These are phyloP conservation scores for Carex littledalei DNA, from an alignment of 176 grass and related monocot genomes.

Conservation along the genomic window DNA sequence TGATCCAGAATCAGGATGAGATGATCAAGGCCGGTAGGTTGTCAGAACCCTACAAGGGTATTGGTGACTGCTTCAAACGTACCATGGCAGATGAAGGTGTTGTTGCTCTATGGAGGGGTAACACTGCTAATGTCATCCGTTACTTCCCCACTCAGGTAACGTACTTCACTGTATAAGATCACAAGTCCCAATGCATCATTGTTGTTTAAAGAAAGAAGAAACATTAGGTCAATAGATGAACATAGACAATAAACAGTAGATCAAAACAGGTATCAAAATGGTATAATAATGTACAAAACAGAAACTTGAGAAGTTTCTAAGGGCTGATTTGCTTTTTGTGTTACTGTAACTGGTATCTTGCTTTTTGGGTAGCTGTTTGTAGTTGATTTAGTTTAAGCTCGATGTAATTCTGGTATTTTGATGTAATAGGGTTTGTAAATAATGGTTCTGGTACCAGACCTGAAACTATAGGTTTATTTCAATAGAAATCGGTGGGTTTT, in stretches of 20 bases:
- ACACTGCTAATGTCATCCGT: slow-evolving; percentile 64
- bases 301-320: too few relatives aligned
- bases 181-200: too few relatives aligned
- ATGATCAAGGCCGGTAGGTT: slow-evolving; percentile 48
- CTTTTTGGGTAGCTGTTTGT: too few relatives aligned
- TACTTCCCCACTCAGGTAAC: slow-evolving; percentile 55
- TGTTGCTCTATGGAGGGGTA: slow-evolving; percentile 50
- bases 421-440: too few relatives aligned
- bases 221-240: not conserved
- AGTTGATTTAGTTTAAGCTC: too few relatives aligned
- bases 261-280: slow-evolving; percentile 19
- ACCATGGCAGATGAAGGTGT: slow-evolving; percentile 46
- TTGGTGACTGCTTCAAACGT: slow-evolving; percentile 37
- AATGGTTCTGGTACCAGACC: too few relatives aligned
- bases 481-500: too few relatives aligned
- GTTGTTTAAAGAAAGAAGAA: too few relatives aligned
- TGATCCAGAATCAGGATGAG: slow-evolving; percentile 58
- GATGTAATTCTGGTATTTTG: too few relatives aligned
- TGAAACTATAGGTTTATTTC: too few relatives aligned
- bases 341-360: too few relatives aligned
- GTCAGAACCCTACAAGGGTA: slow-evolving; percentile 48
- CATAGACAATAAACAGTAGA: not conserved
- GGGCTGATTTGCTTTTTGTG: too few relatives aligned
- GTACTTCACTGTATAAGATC: not conserved
- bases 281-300: not conserved